Evolutionary conservation across 352 stramenopile species (phyloP), one percentile per base, ranked within the genome.

Genomic region (Plasmopara muralis): DNA sequence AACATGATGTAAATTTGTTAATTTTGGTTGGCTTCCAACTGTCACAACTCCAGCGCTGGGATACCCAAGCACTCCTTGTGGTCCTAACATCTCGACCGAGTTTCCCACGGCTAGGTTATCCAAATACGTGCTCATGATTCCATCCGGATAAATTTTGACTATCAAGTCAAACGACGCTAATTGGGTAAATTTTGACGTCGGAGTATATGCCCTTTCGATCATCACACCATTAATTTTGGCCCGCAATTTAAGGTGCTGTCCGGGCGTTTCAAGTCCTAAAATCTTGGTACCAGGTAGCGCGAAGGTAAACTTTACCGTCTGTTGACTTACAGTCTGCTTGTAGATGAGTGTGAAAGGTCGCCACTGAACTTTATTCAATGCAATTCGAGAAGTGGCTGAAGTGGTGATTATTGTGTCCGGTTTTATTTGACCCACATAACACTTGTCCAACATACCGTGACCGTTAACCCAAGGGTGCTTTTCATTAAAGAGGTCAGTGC

Each of bases 391-490:
- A 6, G 28, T 72, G 9, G 59, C 16, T 0, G 55, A 38, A 7
- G 12, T 41, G 4, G 38, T 6, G 12, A 28, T 43, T 2, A 84
- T 55, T 13, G 74, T 85, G 31, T 84, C 70, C 5, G 66, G 67
- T 35, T 88, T 78, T 34, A 93, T 43, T 13, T 73, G 61, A 2
- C 81, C 83, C 14, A 93, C 72, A 42, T 78, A 80, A 64, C 83
- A 93, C 70, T 91, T 91, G 53, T 92, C 77, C n/a, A 96, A 62
- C 83, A 96, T 95, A 47, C 70, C 67, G 61, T 94, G 82, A 46
- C 74, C 80, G 61, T 98, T 98, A 15, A 98, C 89, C 92, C 95
- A 98, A 16, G 72, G 63, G 67, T 98, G 95, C 64, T 97, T 96
- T 64, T 98, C 97, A 55, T 98, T 95, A 71, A 98, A 99, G 6